Conservation (phyloP, 257 asterid genomes). For the Mitragyna speciosa region DNA sequence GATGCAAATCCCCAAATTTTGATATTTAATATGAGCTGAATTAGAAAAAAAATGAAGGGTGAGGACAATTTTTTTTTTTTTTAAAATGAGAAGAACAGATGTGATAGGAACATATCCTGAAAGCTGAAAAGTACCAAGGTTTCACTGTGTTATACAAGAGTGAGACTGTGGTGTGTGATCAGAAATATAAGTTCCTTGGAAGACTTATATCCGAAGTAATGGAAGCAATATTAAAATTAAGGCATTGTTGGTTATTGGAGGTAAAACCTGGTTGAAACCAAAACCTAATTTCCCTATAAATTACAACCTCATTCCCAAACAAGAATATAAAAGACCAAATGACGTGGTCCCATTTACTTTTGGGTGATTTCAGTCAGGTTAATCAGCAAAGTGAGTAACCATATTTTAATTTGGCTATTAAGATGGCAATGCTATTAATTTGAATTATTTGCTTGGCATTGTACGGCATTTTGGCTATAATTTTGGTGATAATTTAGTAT, state of each 20-base stretch:
- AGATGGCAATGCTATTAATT: neutral
- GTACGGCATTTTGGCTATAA: neutral
- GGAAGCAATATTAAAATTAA: too few species aligned
- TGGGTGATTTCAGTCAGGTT: neutral
- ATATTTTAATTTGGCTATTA: neutral
- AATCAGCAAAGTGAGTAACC: neutral
- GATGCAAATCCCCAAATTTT: too few species aligned
- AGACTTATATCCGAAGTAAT: neutral
- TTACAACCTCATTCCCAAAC: neutral
- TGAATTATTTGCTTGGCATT: too few species aligned
- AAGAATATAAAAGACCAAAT: neutral
- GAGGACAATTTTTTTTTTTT: too few species aligned
- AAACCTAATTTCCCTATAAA: neutral
- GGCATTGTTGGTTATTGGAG: neutral
- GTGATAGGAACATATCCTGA: too few species aligned
- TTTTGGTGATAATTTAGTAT: too few species aligned
- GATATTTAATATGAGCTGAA: too few species aligned
- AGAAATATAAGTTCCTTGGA: neutral
- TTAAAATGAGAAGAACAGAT: too few species aligned
- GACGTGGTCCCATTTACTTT: neutral
- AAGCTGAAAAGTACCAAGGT: too few species aligned
- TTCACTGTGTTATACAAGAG: neutral
- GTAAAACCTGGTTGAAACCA: neutral
- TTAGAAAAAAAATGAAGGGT: too few species aligned
- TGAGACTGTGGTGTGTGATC: neutral